A percentile compares a stretch with the other conserved stretches of the same genome.
Conservation (phyloP, 129 eudicot species). For the Ambrosia trifida region DNA sequence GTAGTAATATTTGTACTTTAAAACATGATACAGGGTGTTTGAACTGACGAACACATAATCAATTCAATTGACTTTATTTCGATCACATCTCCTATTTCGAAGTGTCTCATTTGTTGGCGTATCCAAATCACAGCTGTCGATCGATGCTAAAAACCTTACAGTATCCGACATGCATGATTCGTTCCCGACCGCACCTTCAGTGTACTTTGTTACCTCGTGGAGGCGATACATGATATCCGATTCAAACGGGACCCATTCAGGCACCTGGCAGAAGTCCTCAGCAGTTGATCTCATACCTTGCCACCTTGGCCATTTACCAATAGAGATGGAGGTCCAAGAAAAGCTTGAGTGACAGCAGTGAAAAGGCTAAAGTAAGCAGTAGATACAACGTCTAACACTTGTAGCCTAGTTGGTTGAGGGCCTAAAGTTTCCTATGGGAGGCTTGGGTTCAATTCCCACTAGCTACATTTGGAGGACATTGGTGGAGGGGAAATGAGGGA, state of each 20-base stretch:
- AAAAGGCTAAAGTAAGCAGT: constrained; percentile 57
- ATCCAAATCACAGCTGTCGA: constrained; percentile 58
- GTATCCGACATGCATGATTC: constrained; percentile 64
- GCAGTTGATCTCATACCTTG: constrained; percentile 39
- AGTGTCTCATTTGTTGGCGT: too few relatives aligned
- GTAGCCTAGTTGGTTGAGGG: too few relatives aligned
- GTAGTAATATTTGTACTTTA: too few relatives aligned
- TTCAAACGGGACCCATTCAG: constrained; percentile 62
- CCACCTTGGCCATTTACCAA: constrained; percentile 31
- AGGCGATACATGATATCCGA: constrained; percentile 39
- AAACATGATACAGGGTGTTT: too few relatives aligned
- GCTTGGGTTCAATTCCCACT: too few relatives aligned
- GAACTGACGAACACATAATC: too few relatives aligned
- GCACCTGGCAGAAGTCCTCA: constrained; percentile 59
- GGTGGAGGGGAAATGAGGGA: too few relatives aligned
- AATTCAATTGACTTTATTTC: too few relatives aligned
- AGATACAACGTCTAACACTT: too few relatives aligned
- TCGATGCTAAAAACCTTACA: constrained; percentile 39
- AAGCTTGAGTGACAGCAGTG: constrained; percentile 66
- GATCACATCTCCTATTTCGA: too few relatives aligned
- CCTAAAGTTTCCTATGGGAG: too few relatives aligned
- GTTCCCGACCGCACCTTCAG: constrained; percentile 50
- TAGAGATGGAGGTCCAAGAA: constrained; percentile 56
- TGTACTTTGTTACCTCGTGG: constrained; percentile 50
- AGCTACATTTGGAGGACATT: too few relatives aligned